Conservation (phyloP, 768 basidiomycete species). For the Tremella yokohamensis region DNA sequence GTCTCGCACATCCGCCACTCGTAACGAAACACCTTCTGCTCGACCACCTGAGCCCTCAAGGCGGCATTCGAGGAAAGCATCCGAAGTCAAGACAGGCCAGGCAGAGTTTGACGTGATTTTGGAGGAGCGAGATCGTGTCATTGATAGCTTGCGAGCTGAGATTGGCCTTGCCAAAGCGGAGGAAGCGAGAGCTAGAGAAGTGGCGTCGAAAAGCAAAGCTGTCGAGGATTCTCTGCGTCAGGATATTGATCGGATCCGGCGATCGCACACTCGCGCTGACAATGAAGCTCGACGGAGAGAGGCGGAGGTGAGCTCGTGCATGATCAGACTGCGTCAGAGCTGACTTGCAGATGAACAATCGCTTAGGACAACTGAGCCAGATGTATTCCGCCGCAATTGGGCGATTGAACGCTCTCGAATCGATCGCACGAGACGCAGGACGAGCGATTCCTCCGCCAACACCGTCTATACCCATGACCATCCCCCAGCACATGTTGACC, state of each 20-base stretch:
- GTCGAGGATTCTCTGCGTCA: conserved; percentile 23
- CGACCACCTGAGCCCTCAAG: not conserved
- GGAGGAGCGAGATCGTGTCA: conserved; percentile 30
- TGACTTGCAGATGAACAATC: not conserved
- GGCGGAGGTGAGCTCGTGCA: conserved; percentile 11
- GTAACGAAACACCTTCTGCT: conserved; percentile 1
- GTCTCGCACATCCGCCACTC: conserved; percentile 11
- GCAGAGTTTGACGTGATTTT: conserved; percentile 19
- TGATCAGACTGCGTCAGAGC: not conserved
- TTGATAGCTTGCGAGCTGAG: conserved; percentile 38
- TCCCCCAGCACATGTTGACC: not conserved
- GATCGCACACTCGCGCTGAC: conserved; percentile 5
- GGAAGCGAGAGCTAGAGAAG: conserved; percentile 36
- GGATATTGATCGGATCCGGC: conserved; percentile 16
- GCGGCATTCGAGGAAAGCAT: conserved; percentile 11
- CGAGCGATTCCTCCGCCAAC: conserved; percentile 3
- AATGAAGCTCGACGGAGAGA: conserved; percentile 14
- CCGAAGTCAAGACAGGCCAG: conserved; percentile 11
- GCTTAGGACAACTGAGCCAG: conserved; percentile 5
- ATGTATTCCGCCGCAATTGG: conserved; percentile 7
- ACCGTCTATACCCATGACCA: conserved; percentile 6
- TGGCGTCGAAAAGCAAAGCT: conserved; percentile 15
- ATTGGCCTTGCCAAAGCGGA: conserved; percentile 40
- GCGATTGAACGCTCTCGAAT: conserved; percentile 12
- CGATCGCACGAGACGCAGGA: conserved; percentile 7